A percentile compares a stretch with the other conserved stretches of the same genome.
Evolutionary conservation across 2,329 filamentous ascomycete species (phyloP).

Genomic region (Clarireedia hainanense): DNA sequence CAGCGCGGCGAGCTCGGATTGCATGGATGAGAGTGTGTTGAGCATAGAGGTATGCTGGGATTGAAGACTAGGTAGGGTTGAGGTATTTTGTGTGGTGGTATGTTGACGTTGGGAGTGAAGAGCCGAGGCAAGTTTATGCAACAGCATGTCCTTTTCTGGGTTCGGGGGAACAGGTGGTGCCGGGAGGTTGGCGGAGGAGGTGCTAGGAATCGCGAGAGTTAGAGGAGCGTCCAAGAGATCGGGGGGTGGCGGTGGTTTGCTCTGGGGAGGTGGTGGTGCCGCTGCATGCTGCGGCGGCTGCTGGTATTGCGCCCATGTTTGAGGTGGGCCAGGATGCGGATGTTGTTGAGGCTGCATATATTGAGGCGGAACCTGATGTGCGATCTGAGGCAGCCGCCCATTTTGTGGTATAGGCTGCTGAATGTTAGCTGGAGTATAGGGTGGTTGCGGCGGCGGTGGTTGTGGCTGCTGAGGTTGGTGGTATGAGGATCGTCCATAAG

Average conservation of each 20-base stretch:
- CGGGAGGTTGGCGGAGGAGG: slow-evolving; percentile 40
- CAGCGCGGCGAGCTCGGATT: slow-evolving; percentile 65
- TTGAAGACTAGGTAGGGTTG: slow-evolving; percentile 65
- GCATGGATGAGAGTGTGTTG: slow-evolving; percentile 58
- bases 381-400: slow-evolving; percentile 10
- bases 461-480: slow-evolving; percentile 17
- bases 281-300: slow-evolving; percentile 24
- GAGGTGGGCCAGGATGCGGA: slow-evolving; percentile 10
- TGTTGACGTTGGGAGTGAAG: slow-evolving; percentile 62
- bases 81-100: slow-evolving; percentile 62
- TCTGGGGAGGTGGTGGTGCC: slow-evolving; percentile 26
- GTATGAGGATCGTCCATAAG: slow-evolving; percentile 14
- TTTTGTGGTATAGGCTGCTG: slow-evolving; percentile 14
- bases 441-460: background rate
- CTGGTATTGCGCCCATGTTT: slow-evolving; percentile 25
- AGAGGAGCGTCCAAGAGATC: slow-evolving; percentile 50
- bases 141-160: slow-evolving; percentile 84
- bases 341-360: slow-evolving; percentile 18
- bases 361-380: slow-evolving; percentile 16
- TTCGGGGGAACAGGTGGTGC: slow-evolving; percentile 90
- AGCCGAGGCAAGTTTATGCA: slow-evolving; percentile 65
- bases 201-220: slow-evolving; percentile 40
- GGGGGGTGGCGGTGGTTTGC: slow-evolving; percentile 31
- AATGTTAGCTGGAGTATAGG: slow-evolving; percentile 9
- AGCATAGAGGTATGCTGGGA: slow-evolving; percentile 75